A percentile compares a stretch with the other conserved stretches of the same genome.
These are phyloP conservation scores for Suillus bovinus DNA, from an alignment of 768 basidiomycete genomes.

Conservation along the genomic window DNA sequence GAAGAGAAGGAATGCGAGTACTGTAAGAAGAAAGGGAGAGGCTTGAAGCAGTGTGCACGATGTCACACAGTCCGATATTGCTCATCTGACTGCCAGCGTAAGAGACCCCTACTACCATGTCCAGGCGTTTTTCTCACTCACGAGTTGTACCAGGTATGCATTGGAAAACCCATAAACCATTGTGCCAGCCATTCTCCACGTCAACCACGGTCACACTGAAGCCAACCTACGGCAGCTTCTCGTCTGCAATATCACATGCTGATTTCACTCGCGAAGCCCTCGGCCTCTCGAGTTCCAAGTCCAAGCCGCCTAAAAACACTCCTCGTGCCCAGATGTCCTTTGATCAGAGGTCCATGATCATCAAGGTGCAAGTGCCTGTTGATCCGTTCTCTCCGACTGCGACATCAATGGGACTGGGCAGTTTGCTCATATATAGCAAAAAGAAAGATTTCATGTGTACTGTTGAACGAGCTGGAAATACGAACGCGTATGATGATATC, in stretches of 20 bases:
- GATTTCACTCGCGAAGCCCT: conserved; percentile 31
- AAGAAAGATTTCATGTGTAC: conserved; percentile 54
- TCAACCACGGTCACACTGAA: conserved; percentile 47
- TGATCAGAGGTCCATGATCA: conserved; percentile 42
- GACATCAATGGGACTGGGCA: conserved; percentile 16
- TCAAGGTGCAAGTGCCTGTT: conserved; percentile 56
- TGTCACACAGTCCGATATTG: conserved; percentile 54
- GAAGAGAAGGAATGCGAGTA: conserved; percentile 45
- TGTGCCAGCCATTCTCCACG: conserved; percentile 46
- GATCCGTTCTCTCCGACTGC: conserved; percentile 4
- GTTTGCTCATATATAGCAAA: conserved; percentile 50
- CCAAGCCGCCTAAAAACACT: conserved; percentile 20
- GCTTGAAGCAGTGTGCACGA: conserved; percentile 42
- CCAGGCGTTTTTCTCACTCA: not conserved
- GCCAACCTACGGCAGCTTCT: conserved; percentile 37
- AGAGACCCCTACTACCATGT: conserved; percentile 17
- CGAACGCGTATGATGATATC: conserved; percentile 42
- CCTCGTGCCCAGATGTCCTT: conserved; percentile 22
- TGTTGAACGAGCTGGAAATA: conserved; percentile 34
- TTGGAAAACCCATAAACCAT: conserved; percentile 50
- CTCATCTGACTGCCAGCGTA: conserved; percentile 55
- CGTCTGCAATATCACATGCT: conserved; percentile 25
- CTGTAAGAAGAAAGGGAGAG: conserved; percentile 31
- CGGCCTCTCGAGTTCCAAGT: conserved; percentile 27
- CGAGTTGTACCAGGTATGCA: conserved; percentile 36